These are phyloP conservation scores for Ceratocystis colombiana DNA, from an alignment of 2,329 filamentous ascomycete species.

Conservation along the genomic window DNA sequence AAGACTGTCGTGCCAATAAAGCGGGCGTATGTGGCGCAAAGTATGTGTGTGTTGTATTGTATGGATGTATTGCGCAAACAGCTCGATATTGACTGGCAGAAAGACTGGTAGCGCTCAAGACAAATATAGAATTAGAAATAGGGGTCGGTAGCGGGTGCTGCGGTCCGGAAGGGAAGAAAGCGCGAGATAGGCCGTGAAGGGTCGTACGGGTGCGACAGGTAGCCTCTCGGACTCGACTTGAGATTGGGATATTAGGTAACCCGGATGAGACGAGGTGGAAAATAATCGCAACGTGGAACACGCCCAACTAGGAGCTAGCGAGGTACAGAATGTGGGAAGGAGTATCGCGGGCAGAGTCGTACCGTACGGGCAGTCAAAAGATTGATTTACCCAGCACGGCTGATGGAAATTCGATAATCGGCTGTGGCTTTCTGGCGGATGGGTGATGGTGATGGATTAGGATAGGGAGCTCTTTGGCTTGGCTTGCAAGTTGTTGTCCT, in stretches of 20 bases:
- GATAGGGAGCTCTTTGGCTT: neutral
- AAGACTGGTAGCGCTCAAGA: neutral
- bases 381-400: neutral
- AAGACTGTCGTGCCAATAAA: neutral
- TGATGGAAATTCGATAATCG: neutral
- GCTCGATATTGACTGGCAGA: neutral
- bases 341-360: neutral
- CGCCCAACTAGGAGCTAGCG: neutral
- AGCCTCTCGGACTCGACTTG: neutral
- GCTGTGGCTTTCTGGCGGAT: neutral
- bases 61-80: too few species aligned
- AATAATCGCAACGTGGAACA: slow-evolving; percentile 8
- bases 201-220: neutral
- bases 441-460: neutral
- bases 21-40: slow-evolving; percentile 7
- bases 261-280: neutral
- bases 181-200: neutral
- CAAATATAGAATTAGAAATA: neutral
- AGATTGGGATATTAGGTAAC: neutral
- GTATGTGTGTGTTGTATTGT: neutral
- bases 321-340: neutral
- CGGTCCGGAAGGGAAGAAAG: neutral
- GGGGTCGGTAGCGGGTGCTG: neutral
- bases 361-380: neutral
- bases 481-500: neutral